Conservation (phyloP, 805 yeast genomes). For the Candida methanosorbosa region DNA sequence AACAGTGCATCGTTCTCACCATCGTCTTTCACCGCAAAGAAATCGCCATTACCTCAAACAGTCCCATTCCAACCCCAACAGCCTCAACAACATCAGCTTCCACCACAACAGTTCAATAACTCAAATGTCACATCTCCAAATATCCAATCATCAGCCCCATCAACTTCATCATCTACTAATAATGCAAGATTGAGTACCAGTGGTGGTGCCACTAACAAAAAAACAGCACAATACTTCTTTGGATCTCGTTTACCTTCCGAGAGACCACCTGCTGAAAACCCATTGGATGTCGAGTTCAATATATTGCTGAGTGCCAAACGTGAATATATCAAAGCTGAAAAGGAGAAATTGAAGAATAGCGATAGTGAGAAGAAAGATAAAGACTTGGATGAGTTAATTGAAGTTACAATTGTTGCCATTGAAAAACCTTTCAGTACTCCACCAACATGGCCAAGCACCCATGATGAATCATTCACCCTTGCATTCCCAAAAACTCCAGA, state of each 20-base stretch:
- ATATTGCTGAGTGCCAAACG: slow-evolving; percentile 40
- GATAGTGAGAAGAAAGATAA: slow-evolving; percentile 12
- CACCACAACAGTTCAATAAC: neutral
- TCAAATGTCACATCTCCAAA: neutral
- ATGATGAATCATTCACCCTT: slow-evolving; percentile 39
- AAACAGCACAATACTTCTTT: slow-evolving; percentile 25
- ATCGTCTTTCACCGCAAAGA: slow-evolving; percentile 11
- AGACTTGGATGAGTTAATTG: slow-evolving; percentile 10
- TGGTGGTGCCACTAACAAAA: slow-evolving; percentile 3
- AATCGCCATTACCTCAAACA: slow-evolving; percentile 9
- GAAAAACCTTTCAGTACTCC: slow-evolving; percentile 65
- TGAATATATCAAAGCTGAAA: slow-evolving; percentile 11
- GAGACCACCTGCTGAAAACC: slow-evolving; percentile 13
- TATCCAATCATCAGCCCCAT: neutral
- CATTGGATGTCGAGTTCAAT: slow-evolving; percentile 39
- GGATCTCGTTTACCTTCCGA: slow-evolving; percentile 25
- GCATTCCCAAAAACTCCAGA: slow-evolving; percentile 36
- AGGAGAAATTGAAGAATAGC: slow-evolving; percentile 12
- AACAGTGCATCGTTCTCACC: slow-evolving; percentile 63
- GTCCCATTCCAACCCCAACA: neutral
- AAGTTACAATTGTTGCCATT: slow-evolving; percentile 24
- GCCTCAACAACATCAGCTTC: neutral
- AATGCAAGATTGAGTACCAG: neutral
- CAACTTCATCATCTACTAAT: slow-evolving; percentile 1
- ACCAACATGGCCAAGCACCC: slow-evolving; percentile 65